These are phyloP conservation scores for Tuber indicum DNA, from an alignment of 495 filamentous ascomycete genomes.

Conservation along the genomic window DNA sequence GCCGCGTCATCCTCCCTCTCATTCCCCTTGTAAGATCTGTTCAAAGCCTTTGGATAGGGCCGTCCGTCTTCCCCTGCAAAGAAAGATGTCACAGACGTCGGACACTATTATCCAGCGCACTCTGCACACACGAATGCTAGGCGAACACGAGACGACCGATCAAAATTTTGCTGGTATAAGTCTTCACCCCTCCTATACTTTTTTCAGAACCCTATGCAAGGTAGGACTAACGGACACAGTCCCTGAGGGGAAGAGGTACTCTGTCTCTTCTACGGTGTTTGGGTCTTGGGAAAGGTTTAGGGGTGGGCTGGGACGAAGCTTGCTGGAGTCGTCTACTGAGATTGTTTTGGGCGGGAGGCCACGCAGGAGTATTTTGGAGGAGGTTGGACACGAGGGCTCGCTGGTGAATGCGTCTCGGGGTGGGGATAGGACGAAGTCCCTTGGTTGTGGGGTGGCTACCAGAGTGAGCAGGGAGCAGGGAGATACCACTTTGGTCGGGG, in stretches of 20 bases:
- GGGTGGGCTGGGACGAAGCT: background rate
- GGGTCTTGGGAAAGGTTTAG: conserved; percentile 1
- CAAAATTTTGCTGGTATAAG: background rate
- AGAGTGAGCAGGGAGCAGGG: too few relatives aligned
- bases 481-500: background rate
- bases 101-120: background rate
- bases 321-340: background rate
- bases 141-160: background rate
- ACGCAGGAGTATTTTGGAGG: background rate
- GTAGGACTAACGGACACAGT: background rate
- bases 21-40: background rate
- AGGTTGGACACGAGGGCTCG: background rate
- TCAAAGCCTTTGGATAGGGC: background rate
- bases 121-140: background rate
- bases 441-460: too few relatives aligned
- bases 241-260: background rate
- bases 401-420: background rate
- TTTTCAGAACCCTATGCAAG: background rate
- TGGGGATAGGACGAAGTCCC: background rate
- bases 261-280: background rate
- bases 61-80: background rate
- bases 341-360: background rate
- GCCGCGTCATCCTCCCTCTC: background rate
- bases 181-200: background rate
- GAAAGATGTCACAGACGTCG: background rate